Evolutionary conservation across 2,329 filamentous ascomycete genomes (phyloP).

Genomic region (Aspergillus fumigatiaffinis): DNA sequence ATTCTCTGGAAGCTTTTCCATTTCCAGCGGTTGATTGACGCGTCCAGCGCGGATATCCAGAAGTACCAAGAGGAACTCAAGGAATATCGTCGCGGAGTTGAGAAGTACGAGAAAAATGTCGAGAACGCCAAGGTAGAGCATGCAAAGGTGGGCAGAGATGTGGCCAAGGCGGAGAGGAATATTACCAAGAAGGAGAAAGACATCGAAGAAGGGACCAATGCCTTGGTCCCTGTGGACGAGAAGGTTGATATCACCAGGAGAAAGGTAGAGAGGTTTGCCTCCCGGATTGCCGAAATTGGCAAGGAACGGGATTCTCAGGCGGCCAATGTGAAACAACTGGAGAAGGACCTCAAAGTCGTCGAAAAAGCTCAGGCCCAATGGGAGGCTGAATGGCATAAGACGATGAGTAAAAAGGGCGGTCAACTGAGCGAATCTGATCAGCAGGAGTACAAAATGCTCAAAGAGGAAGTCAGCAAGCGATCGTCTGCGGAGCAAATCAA

Average conservation of each 20-base stretch:
- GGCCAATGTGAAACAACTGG: constrained; percentile 65
- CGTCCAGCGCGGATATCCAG: constrained; percentile 84
- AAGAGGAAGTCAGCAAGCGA: constrained; percentile 77
- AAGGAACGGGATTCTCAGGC: constrained; percentile 74
- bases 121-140: constrained; percentile 84
- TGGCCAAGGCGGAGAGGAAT: constrained; percentile 74
- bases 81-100: constrained; percentile 82
- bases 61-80: constrained; percentile 93
- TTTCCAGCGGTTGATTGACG: constrained; percentile 88
- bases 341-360: constrained; percentile 77
- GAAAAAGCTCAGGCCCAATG: constrained; percentile 86
- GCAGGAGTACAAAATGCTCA: constrained; percentile 82
- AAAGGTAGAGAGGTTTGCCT: constrained; percentile 65
- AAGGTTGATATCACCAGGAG: constrained; percentile 77
- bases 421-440: constrained; percentile 81
- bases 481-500: constrained; percentile 77
- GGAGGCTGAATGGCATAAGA: constrained; percentile 80
- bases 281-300: constrained; percentile 64
- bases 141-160: constrained; percentile 68
- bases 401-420: constrained; percentile 79
- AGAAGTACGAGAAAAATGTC: constrained; percentile 74
- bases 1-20: constrained; percentile 96
- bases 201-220: constrained; percentile 81
- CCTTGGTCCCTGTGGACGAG: constrained; percentile 83
- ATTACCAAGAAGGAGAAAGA: constrained; percentile 84